Evolutionary conservation across 768 basidiomycete genomes (phyloP).

Genomic region (Tulasnella sp.): DNA sequence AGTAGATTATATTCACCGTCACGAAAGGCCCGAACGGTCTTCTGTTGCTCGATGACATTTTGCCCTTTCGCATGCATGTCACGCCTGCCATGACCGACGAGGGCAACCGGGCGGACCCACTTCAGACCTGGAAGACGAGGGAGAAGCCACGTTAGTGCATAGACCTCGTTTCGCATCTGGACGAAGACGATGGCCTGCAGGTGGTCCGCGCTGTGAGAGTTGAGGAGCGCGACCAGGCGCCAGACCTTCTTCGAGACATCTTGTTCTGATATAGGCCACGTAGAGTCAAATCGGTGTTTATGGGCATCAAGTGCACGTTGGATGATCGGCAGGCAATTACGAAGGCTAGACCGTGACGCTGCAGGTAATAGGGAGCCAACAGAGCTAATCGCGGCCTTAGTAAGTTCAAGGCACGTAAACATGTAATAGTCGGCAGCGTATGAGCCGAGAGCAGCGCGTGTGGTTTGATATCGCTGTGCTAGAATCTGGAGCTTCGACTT

Average conservation of each 20-base stretch:
- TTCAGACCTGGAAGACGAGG: slow-evolving; percentile 48
- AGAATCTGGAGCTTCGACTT: no score
- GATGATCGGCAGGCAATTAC: neutral
- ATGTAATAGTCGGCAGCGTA: slow-evolving; percentile 63
- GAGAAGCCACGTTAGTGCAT: slow-evolving; percentile 55
- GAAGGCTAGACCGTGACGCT: neutral
- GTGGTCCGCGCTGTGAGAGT: slow-evolving; percentile 22
- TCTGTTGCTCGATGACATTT: slow-evolving; percentile 42
- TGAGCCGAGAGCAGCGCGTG: slow-evolving; percentile 50
- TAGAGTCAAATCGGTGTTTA: neutral
- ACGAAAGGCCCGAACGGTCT: slow-evolving; percentile 55
- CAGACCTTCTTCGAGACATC: slow-evolving; percentile 70
- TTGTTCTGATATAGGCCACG: slow-evolving; percentile 25
- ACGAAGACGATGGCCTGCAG: slow-evolving; percentile 86
- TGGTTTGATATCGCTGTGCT: slow-evolving; percentile 34
- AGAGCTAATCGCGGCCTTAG: neutral
- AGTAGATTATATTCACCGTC: slow-evolving; percentile 56
- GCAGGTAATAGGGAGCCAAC: neutral
- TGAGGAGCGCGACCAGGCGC: slow-evolving; percentile 49
- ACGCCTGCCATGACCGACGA: slow-evolving; percentile 59
- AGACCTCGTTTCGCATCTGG: slow-evolving; percentile 71
- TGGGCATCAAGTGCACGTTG: slow-evolving; percentile 8
- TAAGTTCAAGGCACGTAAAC: slow-evolving; percentile 12
- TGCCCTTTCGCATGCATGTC: slow-evolving; percentile 40
- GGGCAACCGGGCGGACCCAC: slow-evolving; percentile 47